Base-by-base conservation (phyloP, 495 filamentous ascomycete genomes). In the Rusavskia elegans region DNA sequence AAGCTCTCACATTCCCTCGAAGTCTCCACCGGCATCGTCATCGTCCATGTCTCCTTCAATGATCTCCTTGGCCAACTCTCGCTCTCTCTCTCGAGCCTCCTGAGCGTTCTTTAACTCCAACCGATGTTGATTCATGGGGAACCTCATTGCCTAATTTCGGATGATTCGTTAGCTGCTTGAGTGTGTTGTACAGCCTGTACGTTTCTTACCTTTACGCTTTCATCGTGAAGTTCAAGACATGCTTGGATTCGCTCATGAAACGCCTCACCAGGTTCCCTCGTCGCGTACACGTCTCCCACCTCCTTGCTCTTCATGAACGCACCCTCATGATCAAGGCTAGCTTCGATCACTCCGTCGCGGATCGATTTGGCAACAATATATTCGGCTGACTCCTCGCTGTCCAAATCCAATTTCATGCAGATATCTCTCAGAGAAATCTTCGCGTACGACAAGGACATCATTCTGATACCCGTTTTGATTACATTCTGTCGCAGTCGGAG, bases 291-390 rank as follows among this genome's bases (percentile, higher is more conserved):
- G 64, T 98, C 92, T 25, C 89, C 82, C 21, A 89, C 73, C 59
- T 95, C 89, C 75, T 93, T 95, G 65, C 87, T 95, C 80, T 95
- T 92, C 88, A 98, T 96, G 71, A 85, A 96, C 1, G 90, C 92
- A 51, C 84, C 79, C 74, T 95, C 87, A 56, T 95, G 84, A 63
- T 97, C 90, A 57, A 98, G 70, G 5, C 84, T 85, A 25, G 93
- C 92, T 73, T 98, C 92, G 49, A 98, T 98, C 23, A 98, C 92
- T 57, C 92, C 93, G 63, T 98, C 92, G 21, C 92, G 81, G 56
- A 98, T 97, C 32, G 92, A 93, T 73, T 98, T 98, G 42, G 92
- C 92, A 30, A 97, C 93, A 65, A 98, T 97, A 67, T 98, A 98
- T 68, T 98, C 92, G 19, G 92, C 92, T 48, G 83, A 90, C 72